Percentiles rank a stretch among this genome's conserved stretches.
phyloP scores from a whole-genome alignment of 2,329 filamentous ascomycete genomes.

The Penicillium concentricum region DNA sequence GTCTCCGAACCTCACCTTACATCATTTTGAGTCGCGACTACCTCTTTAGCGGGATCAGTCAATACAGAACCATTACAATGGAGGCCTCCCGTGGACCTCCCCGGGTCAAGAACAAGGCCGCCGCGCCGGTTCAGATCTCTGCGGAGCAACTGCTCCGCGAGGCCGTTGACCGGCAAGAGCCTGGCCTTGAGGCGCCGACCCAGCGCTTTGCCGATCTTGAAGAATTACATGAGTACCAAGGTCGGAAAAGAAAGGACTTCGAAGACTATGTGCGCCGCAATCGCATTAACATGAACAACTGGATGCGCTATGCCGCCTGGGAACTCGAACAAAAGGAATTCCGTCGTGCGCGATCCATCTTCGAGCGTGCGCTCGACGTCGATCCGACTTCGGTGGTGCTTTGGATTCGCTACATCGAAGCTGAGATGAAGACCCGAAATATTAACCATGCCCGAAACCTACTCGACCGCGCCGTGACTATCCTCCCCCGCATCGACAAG shows the following conservation, averaged over 20 bases:
- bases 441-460: slow-evolving; percentile 97
- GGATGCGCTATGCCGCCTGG: slow-evolving; percentile 97
- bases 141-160: slow-evolving; percentile 96
- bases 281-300: slow-evolving; percentile 95
- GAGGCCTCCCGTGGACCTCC: slow-evolving; percentile 88
- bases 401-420: slow-evolving; percentile 92
- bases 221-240: slow-evolving; percentile 96
- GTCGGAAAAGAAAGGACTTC: slow-evolving; percentile 91
- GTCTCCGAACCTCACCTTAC: background rate
- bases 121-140: slow-evolving; percentile 86
- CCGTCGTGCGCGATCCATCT: slow-evolving; percentile 83
- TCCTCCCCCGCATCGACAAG: slow-evolving; percentile 88
- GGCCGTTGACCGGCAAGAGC: slow-evolving; percentile 94
- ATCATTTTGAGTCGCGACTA: background rate
- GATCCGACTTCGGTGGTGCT: slow-evolving; percentile 81
- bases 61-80: slow-evolving; percentile 56
- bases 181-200: slow-evolving; percentile 80
- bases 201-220: slow-evolving; percentile 95
- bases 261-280: slow-evolving; percentile 98
- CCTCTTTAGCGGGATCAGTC: background rate
- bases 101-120: slow-evolving; percentile 97
- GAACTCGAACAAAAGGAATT: slow-evolving; percentile 98
- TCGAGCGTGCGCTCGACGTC: slow-evolving; percentile 90
- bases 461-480: slow-evolving; percentile 89
- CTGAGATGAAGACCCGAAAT: slow-evolving; percentile 92